These are phyloP conservation scores for Abrus pulchellus DNA, from an alignment of 306 rosid species.

Conservation along the genomic window DNA sequence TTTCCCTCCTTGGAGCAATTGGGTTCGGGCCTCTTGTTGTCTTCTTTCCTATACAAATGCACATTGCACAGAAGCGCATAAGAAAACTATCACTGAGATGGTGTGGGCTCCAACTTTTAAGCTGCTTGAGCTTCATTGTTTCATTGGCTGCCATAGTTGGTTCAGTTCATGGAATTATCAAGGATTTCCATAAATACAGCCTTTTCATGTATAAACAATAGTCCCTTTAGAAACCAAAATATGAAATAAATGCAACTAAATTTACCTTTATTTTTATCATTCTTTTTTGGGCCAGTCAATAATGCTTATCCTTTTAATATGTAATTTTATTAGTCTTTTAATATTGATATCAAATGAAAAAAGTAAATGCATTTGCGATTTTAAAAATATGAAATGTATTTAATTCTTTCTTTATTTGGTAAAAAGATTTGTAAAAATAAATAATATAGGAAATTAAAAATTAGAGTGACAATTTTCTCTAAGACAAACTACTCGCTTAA, in stretches of 20 bases:
- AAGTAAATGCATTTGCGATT: too few species aligned
- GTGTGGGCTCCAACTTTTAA: slow-evolving; percentile 65
- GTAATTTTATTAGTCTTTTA: too few species aligned
- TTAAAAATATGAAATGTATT: too few species aligned
- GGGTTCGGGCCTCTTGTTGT: slow-evolving; percentile 75
- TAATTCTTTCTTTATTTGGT: too few species aligned
- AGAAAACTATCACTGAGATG: slow-evolving; percentile 51
- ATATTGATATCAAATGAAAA: too few species aligned
- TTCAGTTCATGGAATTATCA: slow-evolving; percentile 58
- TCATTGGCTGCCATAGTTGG: slow-evolving; percentile 60
- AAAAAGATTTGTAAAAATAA: too few species aligned
- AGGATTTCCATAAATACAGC: slow-evolving; percentile 55
- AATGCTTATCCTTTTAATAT: too few species aligned
- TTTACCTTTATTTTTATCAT: too few species aligned
- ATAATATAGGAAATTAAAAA: too few species aligned
- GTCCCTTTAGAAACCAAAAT: background rate
- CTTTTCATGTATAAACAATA: slow-evolving; percentile 56
- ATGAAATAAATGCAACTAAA: background rate
- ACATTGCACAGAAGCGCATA: slow-evolving; percentile 62
- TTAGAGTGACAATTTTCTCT: too few species aligned
- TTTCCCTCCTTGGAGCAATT: slow-evolving; percentile 71
- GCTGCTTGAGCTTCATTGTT: slow-evolving; percentile 55
- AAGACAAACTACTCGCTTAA: too few species aligned
- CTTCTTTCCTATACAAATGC: slow-evolving; percentile 77
- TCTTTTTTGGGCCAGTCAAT: too few species aligned